phyloP scores from a whole-genome alignment of 2,329 filamentous ascomycete species.

The Colletotrichum tropicicola region DNA sequence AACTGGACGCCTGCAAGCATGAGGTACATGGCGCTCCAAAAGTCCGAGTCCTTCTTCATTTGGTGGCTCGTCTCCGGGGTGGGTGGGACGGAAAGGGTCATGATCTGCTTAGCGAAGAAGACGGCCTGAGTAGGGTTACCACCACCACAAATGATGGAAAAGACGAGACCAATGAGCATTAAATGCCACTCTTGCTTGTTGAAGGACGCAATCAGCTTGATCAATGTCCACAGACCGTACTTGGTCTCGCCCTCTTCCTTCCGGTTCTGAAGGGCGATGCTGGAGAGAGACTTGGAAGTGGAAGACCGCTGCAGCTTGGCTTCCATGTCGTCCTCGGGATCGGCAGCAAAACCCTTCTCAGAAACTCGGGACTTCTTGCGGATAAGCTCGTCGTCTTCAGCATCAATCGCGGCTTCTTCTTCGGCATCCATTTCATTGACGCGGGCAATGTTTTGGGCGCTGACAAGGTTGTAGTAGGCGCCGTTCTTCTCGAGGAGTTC shows the following conservation, averaged over 20 bases:
- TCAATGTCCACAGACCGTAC: constrained; percentile 78
- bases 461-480: constrained; percentile 86
- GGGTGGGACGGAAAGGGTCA: constrained; percentile 66
- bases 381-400: constrained; percentile 58
- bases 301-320: constrained; percentile 64
- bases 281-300: constrained; percentile 72
- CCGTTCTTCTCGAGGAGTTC: constrained; percentile 74
- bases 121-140: constrained; percentile 82
- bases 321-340: constrained; percentile 70
- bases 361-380: constrained; percentile 54
- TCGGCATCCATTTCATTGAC: constrained; percentile 62
- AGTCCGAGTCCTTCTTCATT: constrained; percentile 77
- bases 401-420: constrained; percentile 60
- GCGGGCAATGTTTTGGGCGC: constrained; percentile 83
- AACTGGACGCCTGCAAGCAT: constrained; percentile 83
- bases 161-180: constrained; percentile 79
- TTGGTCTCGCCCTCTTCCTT: constrained; percentile 60
- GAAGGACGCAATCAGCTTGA: constrained; percentile 83
- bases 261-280: constrained; percentile 70
- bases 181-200: constrained; percentile 76
- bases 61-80: constrained; percentile 56
- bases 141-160: constrained; percentile 79
- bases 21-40: constrained; percentile 90
- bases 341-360: constrained; percentile 53
- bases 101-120: constrained; percentile 90